A percentile compares a stretch with the other conserved stretches of the same genome.
Conservation (phyloP, 305 asterid genomes). For the Plantago coronopus region DNA sequence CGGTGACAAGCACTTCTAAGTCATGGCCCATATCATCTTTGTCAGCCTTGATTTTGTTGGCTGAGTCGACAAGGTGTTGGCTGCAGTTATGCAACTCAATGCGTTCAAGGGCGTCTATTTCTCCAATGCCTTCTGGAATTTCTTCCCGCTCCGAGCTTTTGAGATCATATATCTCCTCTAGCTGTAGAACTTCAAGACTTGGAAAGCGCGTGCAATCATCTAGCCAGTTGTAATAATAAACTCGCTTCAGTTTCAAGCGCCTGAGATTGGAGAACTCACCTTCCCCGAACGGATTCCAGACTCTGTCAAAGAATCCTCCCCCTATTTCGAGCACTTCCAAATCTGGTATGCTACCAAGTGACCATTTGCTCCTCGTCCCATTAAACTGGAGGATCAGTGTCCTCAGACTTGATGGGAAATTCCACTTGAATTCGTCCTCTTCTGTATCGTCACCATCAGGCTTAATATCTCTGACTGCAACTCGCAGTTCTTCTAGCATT, state of each 20-base stretch:
- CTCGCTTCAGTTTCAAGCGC: background rate
- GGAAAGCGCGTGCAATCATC: background rate
- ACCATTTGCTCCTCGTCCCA: background rate
- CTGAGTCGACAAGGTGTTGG: background rate
- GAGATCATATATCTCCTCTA: background rate
- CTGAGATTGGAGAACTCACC: background rate
- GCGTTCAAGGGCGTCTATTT: background rate
- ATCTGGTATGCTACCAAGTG: background rate
- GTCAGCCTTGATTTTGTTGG: background rate
- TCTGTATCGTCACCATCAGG: too few species aligned
- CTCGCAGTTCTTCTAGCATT: background rate
- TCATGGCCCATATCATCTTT: background rate
- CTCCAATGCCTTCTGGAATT: constrained; percentile 1
- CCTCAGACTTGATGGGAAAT: background rate
- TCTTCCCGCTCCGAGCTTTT: background rate
- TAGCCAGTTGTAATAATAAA: background rate
- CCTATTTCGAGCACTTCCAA: background rate
- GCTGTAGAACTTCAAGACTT: background rate
- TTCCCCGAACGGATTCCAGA: background rate
- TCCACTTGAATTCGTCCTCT: background rate
- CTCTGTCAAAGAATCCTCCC: background rate
- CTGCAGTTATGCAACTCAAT: background rate
- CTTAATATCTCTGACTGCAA: background rate
- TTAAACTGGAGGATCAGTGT: background rate
- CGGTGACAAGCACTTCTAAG: background rate